Percentiles rank a stretch among this genome's conserved stretches.
phyloP scores from a whole-genome alignment of 768 basidiomycete species.

The Sporobolomyces phaffii region DNA sequence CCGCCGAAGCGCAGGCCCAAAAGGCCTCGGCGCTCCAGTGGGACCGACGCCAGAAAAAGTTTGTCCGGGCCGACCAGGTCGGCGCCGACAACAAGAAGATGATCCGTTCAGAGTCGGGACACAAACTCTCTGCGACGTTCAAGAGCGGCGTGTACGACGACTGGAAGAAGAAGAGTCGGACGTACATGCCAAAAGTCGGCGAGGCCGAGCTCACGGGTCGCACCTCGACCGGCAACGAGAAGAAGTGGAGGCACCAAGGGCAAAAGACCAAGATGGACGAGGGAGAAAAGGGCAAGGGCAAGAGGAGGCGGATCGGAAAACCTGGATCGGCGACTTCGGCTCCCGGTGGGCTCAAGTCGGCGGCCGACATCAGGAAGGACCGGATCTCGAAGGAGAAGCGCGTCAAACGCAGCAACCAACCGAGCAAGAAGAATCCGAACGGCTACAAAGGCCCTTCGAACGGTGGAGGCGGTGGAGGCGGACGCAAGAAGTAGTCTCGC shows the following conservation, averaged over 20 bases:
- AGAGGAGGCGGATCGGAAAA: slow-evolving; percentile 56
- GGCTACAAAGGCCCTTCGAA: slow-evolving; percentile 14
- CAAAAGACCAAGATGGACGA: slow-evolving; percentile 61
- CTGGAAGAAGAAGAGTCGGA: slow-evolving; percentile 75
- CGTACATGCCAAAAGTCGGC: slow-evolving; percentile 72
- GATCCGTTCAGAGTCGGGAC: slow-evolving; percentile 85
- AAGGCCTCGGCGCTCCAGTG: slow-evolving; percentile 63
- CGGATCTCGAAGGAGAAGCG: slow-evolving; percentile 62
- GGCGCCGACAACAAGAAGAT: slow-evolving; percentile 92
- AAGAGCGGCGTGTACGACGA: slow-evolving; percentile 90
- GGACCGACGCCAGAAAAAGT: slow-evolving; percentile 96
- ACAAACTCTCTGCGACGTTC: slow-evolving; percentile 82
- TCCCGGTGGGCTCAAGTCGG: slow-evolving; percentile 72
- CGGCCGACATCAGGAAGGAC: slow-evolving; percentile 76
- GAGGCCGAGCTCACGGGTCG: slow-evolving; percentile 58
- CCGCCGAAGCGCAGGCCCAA: slow-evolving; percentile 50
- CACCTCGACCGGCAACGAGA: slow-evolving; percentile 42
- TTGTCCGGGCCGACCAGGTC: slow-evolving; percentile 72
- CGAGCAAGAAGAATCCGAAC: slow-evolving; percentile 22
- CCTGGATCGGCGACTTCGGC: slow-evolving; percentile 64
- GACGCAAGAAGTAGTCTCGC: neutral
- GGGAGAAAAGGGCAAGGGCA: slow-evolving; percentile 57
- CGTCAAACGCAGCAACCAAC: slow-evolving; percentile 28
- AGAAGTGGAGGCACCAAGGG: slow-evolving; percentile 66
- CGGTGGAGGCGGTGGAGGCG: neutral